Evolutionary conservation across 2,329 filamentous ascomycete species (phyloP), one percentile per base, ranked within the genome.

Genomic region (Esteya vermicola): DNA sequence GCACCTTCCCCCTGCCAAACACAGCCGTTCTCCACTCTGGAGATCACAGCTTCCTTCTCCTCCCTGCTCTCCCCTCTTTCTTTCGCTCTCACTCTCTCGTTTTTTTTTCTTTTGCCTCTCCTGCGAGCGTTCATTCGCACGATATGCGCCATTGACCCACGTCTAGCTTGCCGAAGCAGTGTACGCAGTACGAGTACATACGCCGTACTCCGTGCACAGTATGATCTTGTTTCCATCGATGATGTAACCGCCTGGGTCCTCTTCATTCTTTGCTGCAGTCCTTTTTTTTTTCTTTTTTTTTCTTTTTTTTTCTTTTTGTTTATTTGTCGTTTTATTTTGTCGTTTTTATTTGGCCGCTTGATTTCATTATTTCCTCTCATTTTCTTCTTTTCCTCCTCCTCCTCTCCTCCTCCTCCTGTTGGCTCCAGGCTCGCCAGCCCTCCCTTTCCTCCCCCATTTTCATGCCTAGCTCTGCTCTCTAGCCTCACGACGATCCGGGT

Each of bases 1-100:
- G 21, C 18, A 30, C 25, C 26, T n/a, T n/a, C n/a, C n/a, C n/a
- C 35, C 35, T 37, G 35, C 23, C 35, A 37, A 37, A 37, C 25
- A 36, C 8, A 14, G 4, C 12, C 32, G 14, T 16, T 16, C 22
- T 21, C 33, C 33, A 36, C 33, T 36, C 27, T 27, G n/a, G 14
- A 36, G n/a, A 36, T 36, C 33, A 36, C 23, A 36, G 16, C 33
- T 26, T 27, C 27, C n/a, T 25, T 36, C 28, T 16, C 28, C 28
- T 31, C 28, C 18, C 28, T 16, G 18, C 22, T 36, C n/a, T 36
- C 23, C 16, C 33, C n/a, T 23, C n/a, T 36, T 21, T 25, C 14
- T 19, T 9, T 25, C 33, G 25, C 22, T 9, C 13, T 31, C 7
- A 22, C 32, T 13, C 12, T 2, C 14, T 35, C 13, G 23, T 23